Evolutionary conservation across 2,329 filamentous ascomycete species (phyloP), one percentile per base, ranked within the genome.

Genomic region (Elsinoe perseae): DNA sequence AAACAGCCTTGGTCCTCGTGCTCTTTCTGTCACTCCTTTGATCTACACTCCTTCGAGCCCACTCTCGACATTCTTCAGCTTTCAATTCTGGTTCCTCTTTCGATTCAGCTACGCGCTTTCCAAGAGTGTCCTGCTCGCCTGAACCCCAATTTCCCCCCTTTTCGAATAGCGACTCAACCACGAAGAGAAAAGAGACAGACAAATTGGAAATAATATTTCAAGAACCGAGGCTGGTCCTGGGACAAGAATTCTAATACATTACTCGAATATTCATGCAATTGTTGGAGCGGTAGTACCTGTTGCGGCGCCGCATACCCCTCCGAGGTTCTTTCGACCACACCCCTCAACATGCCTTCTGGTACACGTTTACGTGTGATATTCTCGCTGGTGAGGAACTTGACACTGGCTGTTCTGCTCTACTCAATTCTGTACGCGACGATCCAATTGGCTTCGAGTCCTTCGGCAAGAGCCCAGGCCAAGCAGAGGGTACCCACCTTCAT

Each of bases 341-440:
- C 3, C n/a, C 16, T 20, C 48, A 36, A 25, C 40, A 56, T 56
- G 53, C 53, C 53, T 5, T n/a, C 28, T 42, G 36, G 42, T 44
- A 46, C 53, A 21, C 38, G 42, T 8, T 44, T 56, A 32, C 54
- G 57, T 6, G 46, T 54, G 2, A 20, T 57, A 12, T 54, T 56
- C 43, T 60, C 59, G 8, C 60, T 61, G 18, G 7, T 75, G 44
- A 70, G 73, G 60, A 77, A 77, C 61, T 61, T 77, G 16, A 58
- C 68, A 5, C 65, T 75, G 34, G 74, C 74, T 21, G 66, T 68
- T 21, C 59, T 75, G 10, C 59, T 75, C 10, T 77, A 77, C 60
- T 66, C 63, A 2, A 56, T 68, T 52, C 69, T 76, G 32, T 75
- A 71, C 59, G 70, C 69, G 43, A 63, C 72, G 27, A 69, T 76